Evolutionary conservation across 2,329 filamentous ascomycete genomes (phyloP).

Genomic region (Periconia macrospinosa): DNA sequence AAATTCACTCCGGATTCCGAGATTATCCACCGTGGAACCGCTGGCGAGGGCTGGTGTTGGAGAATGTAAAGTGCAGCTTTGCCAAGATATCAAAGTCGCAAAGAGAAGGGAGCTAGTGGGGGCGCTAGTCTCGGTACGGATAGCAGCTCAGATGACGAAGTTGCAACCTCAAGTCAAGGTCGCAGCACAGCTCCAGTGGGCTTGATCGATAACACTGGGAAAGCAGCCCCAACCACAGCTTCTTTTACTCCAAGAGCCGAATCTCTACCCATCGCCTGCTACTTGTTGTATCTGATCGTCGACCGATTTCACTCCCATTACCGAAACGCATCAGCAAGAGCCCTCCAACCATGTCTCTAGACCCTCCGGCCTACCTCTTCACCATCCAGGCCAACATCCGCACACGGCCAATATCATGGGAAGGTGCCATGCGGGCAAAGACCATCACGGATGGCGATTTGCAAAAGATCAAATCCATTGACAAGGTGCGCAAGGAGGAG

Average conservation of each 20-base stretch:
- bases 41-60: conserved; percentile 4
- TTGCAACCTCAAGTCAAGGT: conserved; percentile 10
- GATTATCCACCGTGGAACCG: conserved; percentile 1
- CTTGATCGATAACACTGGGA: conserved; percentile 27
- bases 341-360: conserved; percentile 73
- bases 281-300: conserved; percentile 1
- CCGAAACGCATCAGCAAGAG: neutral
- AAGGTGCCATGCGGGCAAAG: conserved; percentile 89
- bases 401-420: conserved; percentile 94
- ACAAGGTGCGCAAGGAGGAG: conserved; percentile 93
- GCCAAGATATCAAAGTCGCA: conserved; percentile 30
- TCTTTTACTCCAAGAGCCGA: neutral
- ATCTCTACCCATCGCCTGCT: neutral
- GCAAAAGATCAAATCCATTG: conserved; percentile 92
- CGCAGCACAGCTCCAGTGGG: conserved; percentile 29
- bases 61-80: conserved; percentile 22
- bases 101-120: conserved; percentile 9
- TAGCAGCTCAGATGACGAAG: conserved; percentile 34
- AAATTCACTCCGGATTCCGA: neutral
- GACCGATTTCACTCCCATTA: neutral
- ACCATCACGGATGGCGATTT: conserved; percentile 93
- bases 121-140: conserved; percentile 10
- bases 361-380: conserved; percentile 83
- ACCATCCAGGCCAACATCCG: conserved; percentile 97
- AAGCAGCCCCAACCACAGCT: conserved; percentile 24